phyloP scores from a whole-genome alignment of 1,284 basidiomycete species.

The Wolfiporia cocos region DNA sequence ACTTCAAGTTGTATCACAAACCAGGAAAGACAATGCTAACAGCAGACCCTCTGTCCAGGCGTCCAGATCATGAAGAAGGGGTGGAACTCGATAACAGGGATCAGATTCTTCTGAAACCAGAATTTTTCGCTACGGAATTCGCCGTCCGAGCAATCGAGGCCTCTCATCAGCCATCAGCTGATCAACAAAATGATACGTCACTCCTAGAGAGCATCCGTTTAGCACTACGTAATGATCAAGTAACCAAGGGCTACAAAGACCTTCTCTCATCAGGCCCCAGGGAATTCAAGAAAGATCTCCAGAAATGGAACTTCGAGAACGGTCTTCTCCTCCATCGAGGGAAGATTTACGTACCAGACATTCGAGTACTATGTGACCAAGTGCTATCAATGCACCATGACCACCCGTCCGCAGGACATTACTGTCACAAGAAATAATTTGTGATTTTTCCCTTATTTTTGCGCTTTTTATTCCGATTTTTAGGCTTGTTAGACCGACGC shows the following conservation, averaged over 20 bases:
- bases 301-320: not conserved
- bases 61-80: constrained; percentile 10
- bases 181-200: constrained; percentile 2
- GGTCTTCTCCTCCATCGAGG: not conserved
- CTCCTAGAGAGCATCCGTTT: not conserved
- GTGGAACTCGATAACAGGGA: constrained; percentile 9
- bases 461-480: too few relatives aligned
- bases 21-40: constrained; percentile 1
- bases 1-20: constrained; percentile 20
- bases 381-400: not conserved
- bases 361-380: not conserved
- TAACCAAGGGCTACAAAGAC: not conserved
- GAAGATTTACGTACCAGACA: not conserved
- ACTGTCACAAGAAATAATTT: too few relatives aligned
- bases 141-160: constrained; percentile 6
- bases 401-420: not conserved
- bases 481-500: too few relatives aligned
- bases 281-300: not conserved
- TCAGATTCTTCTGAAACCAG: constrained; percentile 8
- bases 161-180: constrained; percentile 6
- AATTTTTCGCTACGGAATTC: constrained; percentile 12
- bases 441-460: too few relatives aligned
- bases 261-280: not conserved
- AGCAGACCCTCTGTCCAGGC: constrained; percentile 9
- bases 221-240: not conserved